Evolutionary conservation across 2,329 filamentous ascomycete species (phyloP).

Genomic region (Tolypocladium ophioglossoides): DNA sequence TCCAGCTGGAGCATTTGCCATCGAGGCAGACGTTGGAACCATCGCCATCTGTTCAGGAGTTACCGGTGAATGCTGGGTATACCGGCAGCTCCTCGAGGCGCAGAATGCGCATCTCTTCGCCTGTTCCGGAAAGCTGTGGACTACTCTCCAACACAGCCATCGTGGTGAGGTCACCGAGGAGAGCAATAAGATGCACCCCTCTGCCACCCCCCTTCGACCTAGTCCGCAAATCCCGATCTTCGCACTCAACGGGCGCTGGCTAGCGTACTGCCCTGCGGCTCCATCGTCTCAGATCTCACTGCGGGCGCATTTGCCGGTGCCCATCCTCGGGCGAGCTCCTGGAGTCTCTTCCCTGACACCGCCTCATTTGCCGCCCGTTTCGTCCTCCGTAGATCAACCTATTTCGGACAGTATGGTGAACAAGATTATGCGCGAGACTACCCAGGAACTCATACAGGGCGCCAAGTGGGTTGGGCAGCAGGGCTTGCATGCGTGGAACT

Average conservation of each 20-base stretch:
- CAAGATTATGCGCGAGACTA: slow-evolving; percentile 68
- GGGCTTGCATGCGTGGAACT: slow-evolving; percentile 66
- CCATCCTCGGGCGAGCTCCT: slow-evolving; percentile 42
- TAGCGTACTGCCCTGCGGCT: slow-evolving; percentile 66
- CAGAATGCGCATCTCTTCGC: slow-evolving; percentile 37
- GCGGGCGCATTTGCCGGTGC: slow-evolving; percentile 52
- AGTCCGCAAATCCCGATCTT: slow-evolving; percentile 52
- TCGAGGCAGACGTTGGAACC: slow-evolving; percentile 63
- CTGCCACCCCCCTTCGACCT: slow-evolving; percentile 26
- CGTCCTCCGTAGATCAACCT: slow-evolving; percentile 61
- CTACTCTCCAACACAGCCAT: slow-evolving; percentile 57
- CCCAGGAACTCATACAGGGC: slow-evolving; percentile 65
- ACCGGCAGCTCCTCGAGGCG: slow-evolving; percentile 35
- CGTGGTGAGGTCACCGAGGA: slow-evolving; percentile 38
- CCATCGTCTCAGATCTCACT: slow-evolving; percentile 61
- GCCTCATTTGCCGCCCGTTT: slow-evolving; percentile 56
- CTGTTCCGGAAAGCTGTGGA: slow-evolving; percentile 89
- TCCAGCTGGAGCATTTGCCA: slow-evolving; percentile 60
- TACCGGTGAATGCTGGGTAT: slow-evolving; percentile 84
- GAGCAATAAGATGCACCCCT: slow-evolving; percentile 26
- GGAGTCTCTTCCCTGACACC: slow-evolving; percentile 51
- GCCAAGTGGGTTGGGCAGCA: slow-evolving; percentile 71
- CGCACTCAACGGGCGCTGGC: slow-evolving; percentile 61
- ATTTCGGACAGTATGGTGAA: slow-evolving; percentile 62
- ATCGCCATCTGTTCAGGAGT: slow-evolving; percentile 67